Percentiles rank a stretch among this genome's conserved stretches.
These are phyloP conservation scores for Thinopyrum obtusiflorum DNA, from an alignment of 202 grass and related monocot genomes.

Conservation along the genomic window DNA sequence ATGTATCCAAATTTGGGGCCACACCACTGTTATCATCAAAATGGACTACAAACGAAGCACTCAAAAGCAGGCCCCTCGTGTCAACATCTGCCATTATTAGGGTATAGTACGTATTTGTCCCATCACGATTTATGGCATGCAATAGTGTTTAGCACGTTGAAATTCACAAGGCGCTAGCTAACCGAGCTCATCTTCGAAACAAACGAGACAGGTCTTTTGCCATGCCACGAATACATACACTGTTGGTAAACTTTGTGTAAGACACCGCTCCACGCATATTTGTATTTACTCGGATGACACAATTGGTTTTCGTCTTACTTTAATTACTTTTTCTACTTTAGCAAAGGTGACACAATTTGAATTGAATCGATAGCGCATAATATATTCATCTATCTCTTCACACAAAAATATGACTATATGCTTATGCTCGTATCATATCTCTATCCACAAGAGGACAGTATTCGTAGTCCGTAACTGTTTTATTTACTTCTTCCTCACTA, in stretches of 20 bases:
- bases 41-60: neutral
- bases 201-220: too few relatives aligned
- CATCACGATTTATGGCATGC: neutral
- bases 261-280: too few relatives aligned
- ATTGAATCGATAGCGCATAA: neutral
- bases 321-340: too few relatives aligned
- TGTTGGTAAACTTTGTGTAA: too few relatives aligned
- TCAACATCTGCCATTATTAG: slow-evolving; percentile 16
- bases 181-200: too few relatives aligned
- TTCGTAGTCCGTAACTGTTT: neutral
- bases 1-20: too few relatives aligned
- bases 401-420: neutral
- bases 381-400: neutral
- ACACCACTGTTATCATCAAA: neutral
- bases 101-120: slow-evolving; percentile 2
- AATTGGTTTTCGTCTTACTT: neutral
- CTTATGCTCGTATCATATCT: neutral
- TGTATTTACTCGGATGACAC: too few relatives aligned
- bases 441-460: too few relatives aligned
- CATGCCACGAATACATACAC: too few relatives aligned
- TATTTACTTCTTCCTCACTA: slow-evolving; percentile 53
- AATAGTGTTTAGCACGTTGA: neutral
- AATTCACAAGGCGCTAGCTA: neutral
- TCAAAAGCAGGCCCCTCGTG: neutral
- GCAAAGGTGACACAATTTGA: neutral